These are phyloP conservation scores for Aschersonia sp. DNA, from an alignment of 2,329 filamentous ascomycete genomes.

Conservation along the genomic window DNA sequence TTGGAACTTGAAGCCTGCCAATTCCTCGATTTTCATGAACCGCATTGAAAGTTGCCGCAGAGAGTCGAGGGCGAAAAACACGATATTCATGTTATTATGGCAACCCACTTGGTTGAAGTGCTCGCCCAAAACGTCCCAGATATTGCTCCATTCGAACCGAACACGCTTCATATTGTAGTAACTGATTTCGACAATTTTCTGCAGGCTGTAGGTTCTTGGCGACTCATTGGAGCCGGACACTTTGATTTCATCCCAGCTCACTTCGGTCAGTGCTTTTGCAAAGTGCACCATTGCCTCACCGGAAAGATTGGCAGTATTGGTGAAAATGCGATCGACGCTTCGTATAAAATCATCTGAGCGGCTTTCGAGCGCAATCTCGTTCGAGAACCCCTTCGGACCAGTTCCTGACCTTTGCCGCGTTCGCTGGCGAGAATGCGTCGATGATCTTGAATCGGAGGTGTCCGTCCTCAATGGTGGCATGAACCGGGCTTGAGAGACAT, in stretches of 20 bases:
- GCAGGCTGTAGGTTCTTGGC: slow-evolving; percentile 88
- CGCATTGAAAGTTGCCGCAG: slow-evolving; percentile 92
- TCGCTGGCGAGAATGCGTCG: slow-evolving; percentile 41
- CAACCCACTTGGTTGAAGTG: slow-evolving; percentile 98
- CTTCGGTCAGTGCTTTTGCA: slow-evolving; percentile 78
- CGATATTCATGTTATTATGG: slow-evolving; percentile 89
- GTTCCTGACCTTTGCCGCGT: slow-evolving; percentile 37
- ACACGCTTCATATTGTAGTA: slow-evolving; percentile 99
- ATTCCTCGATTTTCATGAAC: slow-evolving; percentile 95
- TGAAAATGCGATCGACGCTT: slow-evolving; percentile 90
- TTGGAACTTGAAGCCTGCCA: slow-evolving; percentile 98
- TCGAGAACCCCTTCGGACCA: slow-evolving; percentile 49
- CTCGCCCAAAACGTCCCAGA: slow-evolving; percentile 94
- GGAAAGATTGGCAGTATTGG: slow-evolving; percentile 83
- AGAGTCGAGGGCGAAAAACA: slow-evolving; percentile 94
- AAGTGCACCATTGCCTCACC: slow-evolving; percentile 95
- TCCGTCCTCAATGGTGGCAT: slow-evolving; percentile 42
- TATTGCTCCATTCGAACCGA: slow-evolving; percentile 94
- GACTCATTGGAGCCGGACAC: slow-evolving; percentile 93
- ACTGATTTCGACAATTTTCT: slow-evolving; percentile 96
- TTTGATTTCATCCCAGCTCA: slow-evolving; percentile 98
- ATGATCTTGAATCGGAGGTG: slow-evolving; percentile 46
- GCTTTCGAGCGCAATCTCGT: slow-evolving; percentile 81
- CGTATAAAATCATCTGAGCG: slow-evolving; percentile 87
- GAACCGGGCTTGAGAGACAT: slow-evolving; percentile 74